Evolutionary conservation across 2,329 filamentous ascomycete species (phyloP), one percentile per base, ranked within the genome.

Genomic region (Zymoseptoria ardabiliae): DNA sequence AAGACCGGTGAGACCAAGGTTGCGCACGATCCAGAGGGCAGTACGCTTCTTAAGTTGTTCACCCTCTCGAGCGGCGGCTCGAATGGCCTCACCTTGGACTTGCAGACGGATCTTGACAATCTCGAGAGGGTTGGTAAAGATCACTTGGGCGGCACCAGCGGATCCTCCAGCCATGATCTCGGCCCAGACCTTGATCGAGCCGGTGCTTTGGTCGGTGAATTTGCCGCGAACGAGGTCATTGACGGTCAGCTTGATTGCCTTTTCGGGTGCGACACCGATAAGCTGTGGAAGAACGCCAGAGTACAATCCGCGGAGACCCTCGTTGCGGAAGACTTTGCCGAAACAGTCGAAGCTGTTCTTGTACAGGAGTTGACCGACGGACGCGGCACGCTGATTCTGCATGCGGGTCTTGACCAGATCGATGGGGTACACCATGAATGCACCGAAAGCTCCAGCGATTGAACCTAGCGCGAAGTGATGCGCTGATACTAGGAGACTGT

Each of bases 91-190:
- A 61, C 94, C 94, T 79, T 99, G 94, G 22, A 99, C 89, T 76
- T 99, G 94, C 56, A 99, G 85, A 66, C 94, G 89, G 73, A 99
- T 99, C 82, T 99, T 99, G 80, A 99, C 94, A 72, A 99, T 99
- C 76, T 99, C 94, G 19, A 99, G 85, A 23, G 94, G 94, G 75
- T 97, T 99, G 67, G 91, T 97, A 77, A 97, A 97, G 69, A 97
- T 86, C 68, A 99, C 94, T 87, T 99, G 94, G 77, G 93, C 97
- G 67, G 79, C 92, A 77, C 94, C 94, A 45, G 94, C 94, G 56
- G 84, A 80, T 76, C 89, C 94, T 85, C 94, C 94, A 61, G 94
- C 89, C 52, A 99, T 64, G 61, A 97, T 78, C 77, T 99, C 94
- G 62, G 86, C 79, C 28, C 79, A 77, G 68, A 85, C 76, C 71